A percentile compares a stretch with the other conserved stretches of the same genome.
phyloP scores from a whole-genome alignment of 495 filamentous ascomycete species.

The Diplogelasinospora grovesii region DNA sequence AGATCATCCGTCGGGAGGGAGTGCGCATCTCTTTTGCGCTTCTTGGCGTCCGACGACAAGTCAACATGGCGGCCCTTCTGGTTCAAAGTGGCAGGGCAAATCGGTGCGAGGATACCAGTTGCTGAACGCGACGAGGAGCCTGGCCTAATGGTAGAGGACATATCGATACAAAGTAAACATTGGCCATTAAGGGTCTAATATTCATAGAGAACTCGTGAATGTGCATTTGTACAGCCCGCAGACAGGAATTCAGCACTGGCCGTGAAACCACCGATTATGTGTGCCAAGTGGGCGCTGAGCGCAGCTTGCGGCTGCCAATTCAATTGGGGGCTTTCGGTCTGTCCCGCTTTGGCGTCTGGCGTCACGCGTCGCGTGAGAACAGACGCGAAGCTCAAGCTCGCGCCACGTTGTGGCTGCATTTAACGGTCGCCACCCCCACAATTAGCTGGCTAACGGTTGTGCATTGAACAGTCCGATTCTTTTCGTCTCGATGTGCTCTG shows the following conservation, averaged over 20 bases:
- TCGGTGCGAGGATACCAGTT: conserved; percentile 20
- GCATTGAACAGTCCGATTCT: too few species aligned
- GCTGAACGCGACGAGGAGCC: conserved; percentile 31
- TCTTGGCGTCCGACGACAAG: conserved; percentile 13
- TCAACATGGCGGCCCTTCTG: conserved; percentile 9
- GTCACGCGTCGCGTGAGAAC: not conserved
- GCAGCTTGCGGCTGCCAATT: too few species aligned
- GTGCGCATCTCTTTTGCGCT: conserved; percentile 22
- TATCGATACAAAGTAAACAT: conserved; percentile 18
- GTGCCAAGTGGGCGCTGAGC: too few species aligned
- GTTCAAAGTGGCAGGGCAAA: conserved; percentile 1
- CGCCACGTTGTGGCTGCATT: not conserved
- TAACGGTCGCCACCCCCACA: not conserved
- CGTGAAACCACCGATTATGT: too few species aligned
- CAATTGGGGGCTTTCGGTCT: not conserved
- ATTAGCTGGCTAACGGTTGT: too few species aligned
- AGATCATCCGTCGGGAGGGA: conserved; percentile 38
- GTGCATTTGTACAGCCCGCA: too few species aligned
- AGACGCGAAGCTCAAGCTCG: conserved; percentile 4
- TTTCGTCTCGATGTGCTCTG: too few species aligned
- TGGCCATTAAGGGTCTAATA: conserved; percentile 16
- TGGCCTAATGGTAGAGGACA: conserved; percentile 26
- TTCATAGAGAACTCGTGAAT: too few species aligned
- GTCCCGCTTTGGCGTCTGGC: conserved; percentile 9
- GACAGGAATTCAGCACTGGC: too few species aligned